A percentile compares a stretch with the other conserved stretches of the same genome.
These are phyloP conservation scores for Cicer chorassanicum DNA, from an alignment of 306 rosid genomes.

Conservation along the genomic window DNA sequence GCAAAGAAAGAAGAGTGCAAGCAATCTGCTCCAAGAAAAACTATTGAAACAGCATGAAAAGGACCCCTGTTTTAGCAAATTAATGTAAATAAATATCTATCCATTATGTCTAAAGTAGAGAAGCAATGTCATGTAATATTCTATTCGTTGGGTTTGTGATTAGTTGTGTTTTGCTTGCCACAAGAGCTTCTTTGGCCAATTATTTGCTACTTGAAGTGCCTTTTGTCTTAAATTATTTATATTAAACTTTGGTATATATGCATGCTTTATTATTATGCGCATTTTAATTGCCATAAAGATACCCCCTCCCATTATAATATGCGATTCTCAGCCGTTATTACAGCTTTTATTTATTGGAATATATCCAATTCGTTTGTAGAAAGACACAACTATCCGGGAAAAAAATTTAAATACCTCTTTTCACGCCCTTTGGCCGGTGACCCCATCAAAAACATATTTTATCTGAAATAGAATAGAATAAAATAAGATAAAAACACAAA, in stretches of 20 bases:
- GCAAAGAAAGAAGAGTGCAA: conserved; percentile 48
- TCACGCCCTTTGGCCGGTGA: conserved; percentile 23
- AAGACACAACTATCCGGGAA: conserved; percentile 3
- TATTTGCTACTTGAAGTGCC: background rate
- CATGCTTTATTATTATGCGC: conserved; percentile 38
- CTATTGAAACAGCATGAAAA: conserved; percentile 19
- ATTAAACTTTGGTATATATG: conserved; percentile 7
- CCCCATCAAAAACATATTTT: too few relatives aligned
- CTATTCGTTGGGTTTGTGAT: conserved; percentile 11
- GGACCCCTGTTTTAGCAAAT: conserved; percentile 42
- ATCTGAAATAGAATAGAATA: too few relatives aligned
- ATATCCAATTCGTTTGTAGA: conserved; percentile 24
- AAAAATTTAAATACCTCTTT: background rate
- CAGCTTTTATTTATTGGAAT: conserved; percentile 33
- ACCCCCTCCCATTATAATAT: conserved; percentile 23
- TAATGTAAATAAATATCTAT: conserved; percentile 11
- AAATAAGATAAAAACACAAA: too few relatives aligned
- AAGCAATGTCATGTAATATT: conserved; percentile 40
- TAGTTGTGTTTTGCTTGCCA: conserved; percentile 42
- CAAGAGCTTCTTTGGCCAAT: conserved; percentile 36
- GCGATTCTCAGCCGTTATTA: conserved; percentile 1
- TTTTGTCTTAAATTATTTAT: background rate
- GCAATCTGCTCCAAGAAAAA: conserved; percentile 38
- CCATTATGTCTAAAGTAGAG: conserved; percentile 15
- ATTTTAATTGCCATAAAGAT: conserved; percentile 38